These are phyloP conservation scores for Eucalyptus polyanthemos DNA, from an alignment of 345 rosid genomes.

Conservation along the genomic window DNA sequence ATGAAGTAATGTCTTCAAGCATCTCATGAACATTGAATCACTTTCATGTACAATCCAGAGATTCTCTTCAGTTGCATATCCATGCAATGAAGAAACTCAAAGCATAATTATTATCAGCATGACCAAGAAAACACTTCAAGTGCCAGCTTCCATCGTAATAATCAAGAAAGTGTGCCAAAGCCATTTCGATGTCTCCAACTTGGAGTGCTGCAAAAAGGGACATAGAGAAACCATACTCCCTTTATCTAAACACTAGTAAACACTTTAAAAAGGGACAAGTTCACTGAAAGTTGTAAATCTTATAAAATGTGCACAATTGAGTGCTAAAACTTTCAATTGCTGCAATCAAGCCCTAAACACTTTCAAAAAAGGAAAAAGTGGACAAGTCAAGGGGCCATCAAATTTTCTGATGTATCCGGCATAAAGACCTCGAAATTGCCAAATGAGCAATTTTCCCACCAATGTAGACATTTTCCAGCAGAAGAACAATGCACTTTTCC, in stretches of 20 bases:
- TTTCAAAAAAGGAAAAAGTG: not conserved
- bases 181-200: not conserved
- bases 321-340: not conserved
- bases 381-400: not conserved
- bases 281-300: not conserved
- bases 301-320: not conserved
- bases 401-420: not conserved
- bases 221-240: not conserved
- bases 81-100: not conserved
- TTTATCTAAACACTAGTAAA: not conserved
- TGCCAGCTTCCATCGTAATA: not conserved
- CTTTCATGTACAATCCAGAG: not conserved
- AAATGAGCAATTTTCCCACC: not conserved
- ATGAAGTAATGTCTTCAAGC: not conserved
- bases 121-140: not conserved
- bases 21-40: not conserved
- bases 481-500: not conserved
- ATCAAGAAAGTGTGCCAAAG: not conserved
- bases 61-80: not conserved
- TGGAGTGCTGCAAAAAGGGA: not conserved
- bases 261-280: not conserved
- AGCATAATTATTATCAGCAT: not conserved
- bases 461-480: not conserved
- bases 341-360: not conserved
- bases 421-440: not conserved